Conservation (phyloP, 2,329 filamentous ascomycete species). For the Cercospora zeae-maydis region DNA sequence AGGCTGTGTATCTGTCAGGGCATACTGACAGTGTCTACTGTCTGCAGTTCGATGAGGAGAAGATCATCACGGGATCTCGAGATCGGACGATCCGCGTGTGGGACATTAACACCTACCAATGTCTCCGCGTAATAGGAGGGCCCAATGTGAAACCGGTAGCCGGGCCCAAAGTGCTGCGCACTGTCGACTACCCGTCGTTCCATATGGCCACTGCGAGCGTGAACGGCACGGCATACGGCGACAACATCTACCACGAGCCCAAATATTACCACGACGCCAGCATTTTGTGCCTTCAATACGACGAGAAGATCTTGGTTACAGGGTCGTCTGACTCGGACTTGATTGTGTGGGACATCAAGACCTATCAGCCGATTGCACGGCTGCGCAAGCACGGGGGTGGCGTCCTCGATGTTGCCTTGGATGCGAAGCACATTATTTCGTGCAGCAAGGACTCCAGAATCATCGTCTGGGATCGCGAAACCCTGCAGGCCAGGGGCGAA, state of each 20-base stretch:
- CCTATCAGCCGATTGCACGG: constrained; percentile 75
- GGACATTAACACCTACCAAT: constrained; percentile 87
- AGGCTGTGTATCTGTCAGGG: constrained; percentile 83
- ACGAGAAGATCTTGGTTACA: constrained; percentile 87
- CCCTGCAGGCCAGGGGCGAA: constrained; percentile 70
- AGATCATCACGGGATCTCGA: constrained; percentile 93
- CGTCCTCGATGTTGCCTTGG: constrained; percentile 89
- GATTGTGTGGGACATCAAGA: constrained; percentile 83
- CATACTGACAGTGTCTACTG: constrained; percentile 97
- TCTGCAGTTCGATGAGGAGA: constrained; percentile 94
- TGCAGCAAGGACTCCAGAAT: constrained; percentile 96
- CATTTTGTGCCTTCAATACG: constrained; percentile 92
- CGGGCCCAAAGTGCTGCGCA: constrained; percentile 44
- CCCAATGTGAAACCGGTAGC: constrained; percentile 58
- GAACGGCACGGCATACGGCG: constrained; percentile 47
- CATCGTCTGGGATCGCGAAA: constrained; percentile 87
- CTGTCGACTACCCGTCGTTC: constrained; percentile 41
- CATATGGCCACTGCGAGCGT: constrained; percentile 42
- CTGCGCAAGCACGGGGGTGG: constrained; percentile 78
- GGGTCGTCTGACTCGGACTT: constrained; percentile 89
- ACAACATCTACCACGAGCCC: constrained; percentile 47
- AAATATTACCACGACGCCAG: constrained; percentile 76
- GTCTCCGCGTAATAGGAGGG: constrained; percentile 77
- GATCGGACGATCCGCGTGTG: constrained; percentile 95
- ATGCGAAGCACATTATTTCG: constrained; percentile 87